A percentile compares a stretch with the other conserved stretches of the same genome.
Conservation (phyloP, 305 asterid genomes). For the Salvia sclarea region DNA sequence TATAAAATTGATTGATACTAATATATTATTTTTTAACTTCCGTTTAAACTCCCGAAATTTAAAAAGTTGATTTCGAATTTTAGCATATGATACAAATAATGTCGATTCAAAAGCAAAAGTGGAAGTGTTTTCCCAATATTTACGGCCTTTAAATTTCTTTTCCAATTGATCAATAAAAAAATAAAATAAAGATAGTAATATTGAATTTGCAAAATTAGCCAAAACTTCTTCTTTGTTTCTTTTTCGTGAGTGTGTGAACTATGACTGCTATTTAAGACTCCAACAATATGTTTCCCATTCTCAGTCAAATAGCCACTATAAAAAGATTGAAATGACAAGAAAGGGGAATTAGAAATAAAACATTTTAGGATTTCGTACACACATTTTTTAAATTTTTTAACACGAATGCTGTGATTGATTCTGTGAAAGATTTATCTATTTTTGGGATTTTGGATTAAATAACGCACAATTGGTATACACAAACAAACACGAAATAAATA, state of each 20-base stretch:
- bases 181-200: neutral
- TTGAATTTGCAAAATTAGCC: neutral
- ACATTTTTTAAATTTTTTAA: neutral
- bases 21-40: no score
- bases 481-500: conserved; percentile 10
- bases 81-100: neutral
- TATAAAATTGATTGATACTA: no score
- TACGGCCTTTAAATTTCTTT: no score
- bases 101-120: no score
- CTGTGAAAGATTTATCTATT: neutral
- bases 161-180: no score
- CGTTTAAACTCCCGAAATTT: no score
- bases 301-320: no score
- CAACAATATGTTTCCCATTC: no score
- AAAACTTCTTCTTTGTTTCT: neutral
- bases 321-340: neutral
- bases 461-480: conserved; percentile 10
- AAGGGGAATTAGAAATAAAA: neutral
- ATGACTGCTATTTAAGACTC: neutral
- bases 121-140: no score
- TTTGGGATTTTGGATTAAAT: conserved; percentile 17
- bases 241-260: no score
- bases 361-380: conserved; percentile 8
- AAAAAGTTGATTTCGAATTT: neutral
- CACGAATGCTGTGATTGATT: no score